Evolutionary conservation across 2,329 filamentous ascomycete genomes (phyloP).

Genomic region (Aspergillus awamori): DNA sequence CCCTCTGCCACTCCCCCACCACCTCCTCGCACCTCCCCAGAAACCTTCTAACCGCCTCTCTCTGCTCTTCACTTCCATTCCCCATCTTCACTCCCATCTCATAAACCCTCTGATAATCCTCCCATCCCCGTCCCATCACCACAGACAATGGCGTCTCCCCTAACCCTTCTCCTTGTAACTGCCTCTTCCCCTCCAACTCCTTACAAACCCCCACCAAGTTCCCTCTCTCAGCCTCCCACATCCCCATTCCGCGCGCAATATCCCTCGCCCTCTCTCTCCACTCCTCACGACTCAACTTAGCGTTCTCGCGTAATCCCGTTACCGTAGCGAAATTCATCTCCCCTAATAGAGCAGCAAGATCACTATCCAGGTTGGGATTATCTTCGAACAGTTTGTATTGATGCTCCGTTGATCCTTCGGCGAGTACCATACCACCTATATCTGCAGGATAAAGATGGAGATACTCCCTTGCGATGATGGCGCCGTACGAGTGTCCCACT

Average conservation of each 20-base stretch:
- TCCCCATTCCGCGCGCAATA: slow-evolving; percentile 27
- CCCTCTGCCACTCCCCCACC: slow-evolving; percentile 33
- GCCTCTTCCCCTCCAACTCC: slow-evolving; percentile 33
- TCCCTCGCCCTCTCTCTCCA: slow-evolving; percentile 38
- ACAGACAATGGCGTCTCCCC: slow-evolving; percentile 39
- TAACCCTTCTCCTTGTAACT: slow-evolving; percentile 32
- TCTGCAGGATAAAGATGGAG: slow-evolving; percentile 34
- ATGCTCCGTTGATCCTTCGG: slow-evolving; percentile 41
- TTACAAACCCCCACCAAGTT: slow-evolving; percentile 29
- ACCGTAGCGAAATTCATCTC: slow-evolving; percentile 35
- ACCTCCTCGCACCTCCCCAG: slow-evolving; percentile 35
- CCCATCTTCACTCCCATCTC: slow-evolving; percentile 34
- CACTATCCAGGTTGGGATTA: slow-evolving; percentile 29
- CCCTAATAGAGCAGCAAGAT: slow-evolving; percentile 34
- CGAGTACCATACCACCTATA: slow-evolving; percentile 43
- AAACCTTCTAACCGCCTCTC: slow-evolving; percentile 30
- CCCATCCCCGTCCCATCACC: slow-evolving; percentile 36
- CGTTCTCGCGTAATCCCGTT: slow-evolving; percentile 34
- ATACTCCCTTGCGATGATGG: slow-evolving; percentile 43
- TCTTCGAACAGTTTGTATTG: slow-evolving; percentile 33
- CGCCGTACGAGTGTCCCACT: slow-evolving; percentile 46
- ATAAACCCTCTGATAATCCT: slow-evolving; percentile 40
- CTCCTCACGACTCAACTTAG: slow-evolving; percentile 37
- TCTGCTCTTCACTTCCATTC: slow-evolving; percentile 39
- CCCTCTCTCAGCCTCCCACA: slow-evolving; percentile 27